A percentile compares a stretch with the other conserved stretches of the same genome.
Evolutionary conservation across 164 flowering plant genomes (phyloP).

Genomic region (Euptelea pleiosperma): DNA sequence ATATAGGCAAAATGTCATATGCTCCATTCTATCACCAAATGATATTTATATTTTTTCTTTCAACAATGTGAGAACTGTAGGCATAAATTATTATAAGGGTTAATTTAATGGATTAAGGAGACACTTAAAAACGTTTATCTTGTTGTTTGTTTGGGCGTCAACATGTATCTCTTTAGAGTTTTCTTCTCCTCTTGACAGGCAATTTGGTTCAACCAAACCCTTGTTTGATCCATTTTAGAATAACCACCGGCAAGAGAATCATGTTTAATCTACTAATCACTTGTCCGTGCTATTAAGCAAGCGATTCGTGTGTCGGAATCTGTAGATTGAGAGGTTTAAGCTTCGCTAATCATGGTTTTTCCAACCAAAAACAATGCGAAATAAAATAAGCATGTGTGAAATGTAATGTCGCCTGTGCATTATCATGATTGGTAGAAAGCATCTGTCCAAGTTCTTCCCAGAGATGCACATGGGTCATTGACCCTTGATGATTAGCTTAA

Average conservation of each 20-base stretch:
- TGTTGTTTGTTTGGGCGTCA: too few relatives aligned
- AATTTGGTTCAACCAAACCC: neutral
- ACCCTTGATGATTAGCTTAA: conserved; percentile 2
- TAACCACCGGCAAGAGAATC: conserved; percentile 7
- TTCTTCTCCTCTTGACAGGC: neutral
- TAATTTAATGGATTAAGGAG: too few relatives aligned
- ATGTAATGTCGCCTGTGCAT: conserved; percentile 6
- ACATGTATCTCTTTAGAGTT: neutral
- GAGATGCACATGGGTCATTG: conserved; percentile 12
- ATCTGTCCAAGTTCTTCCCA: too few relatives aligned
- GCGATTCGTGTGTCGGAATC: conserved; percentile 6
- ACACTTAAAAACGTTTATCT: too few relatives aligned
- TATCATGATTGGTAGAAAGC: neutral
- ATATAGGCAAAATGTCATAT: too few relatives aligned
- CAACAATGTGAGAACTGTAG: too few relatives aligned
- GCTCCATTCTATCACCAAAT: too few relatives aligned
- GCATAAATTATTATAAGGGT: too few relatives aligned
- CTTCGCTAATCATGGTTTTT: neutral
- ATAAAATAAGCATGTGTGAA: too few relatives aligned
- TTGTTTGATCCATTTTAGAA: neutral
- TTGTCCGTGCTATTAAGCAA: neutral
- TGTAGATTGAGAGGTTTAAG: conserved; percentile 2
- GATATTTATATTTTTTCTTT: too few relatives aligned
- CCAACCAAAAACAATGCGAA: too few relatives aligned
- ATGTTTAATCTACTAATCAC: neutral